Evolutionary conservation across 2,329 filamentous ascomycete species (phyloP).

Genomic region (Furcasterigmium furcatum): DNA sequence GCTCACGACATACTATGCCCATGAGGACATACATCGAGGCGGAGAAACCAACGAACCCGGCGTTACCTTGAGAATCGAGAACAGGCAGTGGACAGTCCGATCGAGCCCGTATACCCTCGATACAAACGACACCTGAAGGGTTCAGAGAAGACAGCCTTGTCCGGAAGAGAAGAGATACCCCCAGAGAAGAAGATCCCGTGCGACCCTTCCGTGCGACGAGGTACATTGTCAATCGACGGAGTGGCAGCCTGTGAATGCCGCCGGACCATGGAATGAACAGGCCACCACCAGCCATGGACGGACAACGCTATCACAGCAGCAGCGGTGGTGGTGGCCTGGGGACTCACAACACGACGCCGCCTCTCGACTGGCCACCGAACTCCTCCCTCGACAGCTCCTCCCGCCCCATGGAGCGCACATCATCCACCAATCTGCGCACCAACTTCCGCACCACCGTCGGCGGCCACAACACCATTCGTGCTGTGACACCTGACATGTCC

Average conservation of each 20-base stretch:
- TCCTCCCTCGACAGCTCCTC: constrained; percentile 21
- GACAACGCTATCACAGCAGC: constrained; percentile 31
- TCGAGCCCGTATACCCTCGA: too few species aligned
- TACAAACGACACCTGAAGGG: too few species aligned
- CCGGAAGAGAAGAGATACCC: too few species aligned
- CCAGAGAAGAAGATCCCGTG: too few species aligned
- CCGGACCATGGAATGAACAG: constrained; percentile 42
- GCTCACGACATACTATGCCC: too few species aligned
- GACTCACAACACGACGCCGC: constrained; percentile 27
- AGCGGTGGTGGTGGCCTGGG: constrained; percentile 10
- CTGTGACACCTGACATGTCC: constrained; percentile 62
- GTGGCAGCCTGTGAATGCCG: constrained; percentile 26
- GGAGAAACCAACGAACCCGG: too few species aligned
- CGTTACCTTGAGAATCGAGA: too few species aligned
- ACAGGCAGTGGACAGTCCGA: too few species aligned
- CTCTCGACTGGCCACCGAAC: constrained; percentile 26
- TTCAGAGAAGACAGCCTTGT: too few species aligned
- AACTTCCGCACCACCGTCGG: constrained; percentile 25
- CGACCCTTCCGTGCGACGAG: neutral
- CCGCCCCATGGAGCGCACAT: constrained; percentile 26
- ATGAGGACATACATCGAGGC: too few species aligned
- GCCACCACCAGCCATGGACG: constrained; percentile 43
- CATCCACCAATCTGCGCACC: constrained; percentile 29
- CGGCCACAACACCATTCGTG: constrained; percentile 50
- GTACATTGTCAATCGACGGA: constrained; percentile 22